A percentile compares a stretch with the other conserved stretches of the same genome.
These are phyloP conservation scores for Calonectria montana DNA, from an alignment of 2,329 filamentous ascomycete genomes.

Conservation along the genomic window DNA sequence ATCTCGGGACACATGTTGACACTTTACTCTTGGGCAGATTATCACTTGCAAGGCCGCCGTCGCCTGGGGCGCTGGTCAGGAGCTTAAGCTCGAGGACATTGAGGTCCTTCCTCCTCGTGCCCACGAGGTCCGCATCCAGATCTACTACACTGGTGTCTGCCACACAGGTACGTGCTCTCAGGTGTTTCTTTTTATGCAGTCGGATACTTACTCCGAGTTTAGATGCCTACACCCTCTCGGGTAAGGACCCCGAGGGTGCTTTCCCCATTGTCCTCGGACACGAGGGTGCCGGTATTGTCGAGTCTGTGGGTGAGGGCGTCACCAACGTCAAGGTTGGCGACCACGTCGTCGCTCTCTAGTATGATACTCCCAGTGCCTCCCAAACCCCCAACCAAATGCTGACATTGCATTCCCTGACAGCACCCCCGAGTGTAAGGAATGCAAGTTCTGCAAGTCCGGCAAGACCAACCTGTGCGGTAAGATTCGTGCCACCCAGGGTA, in stretches of 20 bases:
- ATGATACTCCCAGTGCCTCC: slow-evolving; percentile 48
- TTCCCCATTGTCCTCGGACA: slow-evolving; percentile 92
- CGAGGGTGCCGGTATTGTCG: slow-evolving; percentile 91
- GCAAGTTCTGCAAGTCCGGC: slow-evolving; percentile 99
- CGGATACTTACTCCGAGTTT: slow-evolving; percentile 26
- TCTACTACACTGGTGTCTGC: slow-evolving; percentile 98
- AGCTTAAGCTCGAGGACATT: slow-evolving; percentile 88
- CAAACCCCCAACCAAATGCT: background rate
- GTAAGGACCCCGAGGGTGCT: slow-evolving; percentile 96
- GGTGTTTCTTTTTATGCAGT: background rate
- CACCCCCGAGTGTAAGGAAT: slow-evolving; percentile 96
- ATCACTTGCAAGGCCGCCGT: slow-evolving; percentile 98
- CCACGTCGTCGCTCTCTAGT: slow-evolving; percentile 91
- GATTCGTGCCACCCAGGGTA: slow-evolving; percentile 96
- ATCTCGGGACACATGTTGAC: slow-evolving; percentile 32
- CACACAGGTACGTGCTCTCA: slow-evolving; percentile 78
- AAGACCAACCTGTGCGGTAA: slow-evolving; percentile 99
- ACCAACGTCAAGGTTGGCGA: slow-evolving; percentile 95
- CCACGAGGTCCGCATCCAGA: slow-evolving; percentile 95
- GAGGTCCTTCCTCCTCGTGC: slow-evolving; percentile 91
- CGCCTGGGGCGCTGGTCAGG: slow-evolving; percentile 95
- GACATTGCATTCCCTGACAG: slow-evolving; percentile 55
- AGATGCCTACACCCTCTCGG: slow-evolving; percentile 95
- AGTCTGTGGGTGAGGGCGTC: slow-evolving; percentile 94
- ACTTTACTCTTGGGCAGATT: slow-evolving; percentile 65